Conservation (phyloP, 441 rosid genomes). For the Bruguiera hainesii region DNA sequence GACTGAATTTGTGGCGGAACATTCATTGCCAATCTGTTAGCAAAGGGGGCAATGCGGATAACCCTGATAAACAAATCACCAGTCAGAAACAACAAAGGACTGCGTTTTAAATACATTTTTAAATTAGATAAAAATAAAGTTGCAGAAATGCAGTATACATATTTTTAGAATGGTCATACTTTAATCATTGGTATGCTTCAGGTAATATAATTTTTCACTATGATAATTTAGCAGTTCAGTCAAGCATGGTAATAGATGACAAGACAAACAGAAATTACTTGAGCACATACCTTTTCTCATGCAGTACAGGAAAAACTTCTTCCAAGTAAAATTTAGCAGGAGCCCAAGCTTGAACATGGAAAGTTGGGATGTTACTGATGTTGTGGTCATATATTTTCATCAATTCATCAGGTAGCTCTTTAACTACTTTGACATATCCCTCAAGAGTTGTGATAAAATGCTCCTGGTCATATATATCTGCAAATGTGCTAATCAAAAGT, state of each 20-base stretch:
- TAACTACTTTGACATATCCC: conserved; percentile 65
- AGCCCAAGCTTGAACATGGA: conserved; percentile 84
- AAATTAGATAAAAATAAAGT: not conserved
- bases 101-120: conserved; percentile 2
- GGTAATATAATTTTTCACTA: not conserved
- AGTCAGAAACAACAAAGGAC: conserved; percentile 13
- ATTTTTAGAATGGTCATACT: conserved; percentile 2
- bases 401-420: conserved; percentile 63
- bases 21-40: conserved; percentile 91
- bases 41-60: conserved; percentile 77
- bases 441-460: conserved; percentile 66
- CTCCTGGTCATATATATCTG: conserved; percentile 80
- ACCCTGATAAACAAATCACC: conserved; percentile 46
- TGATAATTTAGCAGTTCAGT: too few relatives aligned
- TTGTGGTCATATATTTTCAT: conserved; percentile 58
- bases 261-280: not conserved
- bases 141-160: not conserved
- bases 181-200: not conserved
- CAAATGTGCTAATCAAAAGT: conserved; percentile 59
- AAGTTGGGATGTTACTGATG: conserved; percentile 51
- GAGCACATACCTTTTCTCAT: conserved; percentile 58
- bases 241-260: too few relatives aligned
- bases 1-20: conserved; percentile 80
- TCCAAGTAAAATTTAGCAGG: conserved; percentile 53
- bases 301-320: conserved; percentile 64